Evolutionary conservation across 192 early-diverging fungal genomes (phyloP), one percentile per base, ranked within the genome.

Genomic region (Gonapodya sp.): DNA sequence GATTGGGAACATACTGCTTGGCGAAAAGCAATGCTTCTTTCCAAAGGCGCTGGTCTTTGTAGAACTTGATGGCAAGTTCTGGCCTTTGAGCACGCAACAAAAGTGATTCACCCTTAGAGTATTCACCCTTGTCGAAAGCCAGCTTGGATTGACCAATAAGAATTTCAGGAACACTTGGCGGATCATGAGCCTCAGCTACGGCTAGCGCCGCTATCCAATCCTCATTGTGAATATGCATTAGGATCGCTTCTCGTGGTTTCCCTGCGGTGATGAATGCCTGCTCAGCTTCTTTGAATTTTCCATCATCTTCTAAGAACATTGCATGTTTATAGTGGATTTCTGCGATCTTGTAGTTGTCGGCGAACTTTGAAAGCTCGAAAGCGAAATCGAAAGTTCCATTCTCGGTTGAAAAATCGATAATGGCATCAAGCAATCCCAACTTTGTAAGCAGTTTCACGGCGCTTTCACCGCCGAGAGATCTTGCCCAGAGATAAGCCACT

Each of bases 241-340:
- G 37, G 33, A 82, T 82, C 0, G 81, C 81, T 81, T 82, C 81
- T 14, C 73, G 34, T 16, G 81, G 81, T 18, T 82, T 82, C 31
- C 79, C 80, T 18, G 81, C 73, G 1, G 89, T 80, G 32, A 91
- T 88, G 82, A 92, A 92, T 0, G 89, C 90, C 35, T 82, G 83
- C 79, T 92, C 88, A 32, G 91, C 91, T 64, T 92, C 91, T 73
- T 87, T 87, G 83, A 89, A 91, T 81, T 88, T 89, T 36, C 91
- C 73, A 14, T 83, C 85, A 80, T 64, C 85, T 36, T 84, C 82
- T 0, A 82, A 82, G 36, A 84, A 85, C 88, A 88, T 88, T 36
- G 90, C 91, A 79, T 92, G 91, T 78, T 92, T 92, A 85, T 89
- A 91, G 79, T 92, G 90, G 0, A 92, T 86, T 78, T 92, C 91